Evolutionary conservation across 2,329 filamentous ascomycete genomes (phyloP).

Genomic region (Biscogniauxia marginata): DNA sequence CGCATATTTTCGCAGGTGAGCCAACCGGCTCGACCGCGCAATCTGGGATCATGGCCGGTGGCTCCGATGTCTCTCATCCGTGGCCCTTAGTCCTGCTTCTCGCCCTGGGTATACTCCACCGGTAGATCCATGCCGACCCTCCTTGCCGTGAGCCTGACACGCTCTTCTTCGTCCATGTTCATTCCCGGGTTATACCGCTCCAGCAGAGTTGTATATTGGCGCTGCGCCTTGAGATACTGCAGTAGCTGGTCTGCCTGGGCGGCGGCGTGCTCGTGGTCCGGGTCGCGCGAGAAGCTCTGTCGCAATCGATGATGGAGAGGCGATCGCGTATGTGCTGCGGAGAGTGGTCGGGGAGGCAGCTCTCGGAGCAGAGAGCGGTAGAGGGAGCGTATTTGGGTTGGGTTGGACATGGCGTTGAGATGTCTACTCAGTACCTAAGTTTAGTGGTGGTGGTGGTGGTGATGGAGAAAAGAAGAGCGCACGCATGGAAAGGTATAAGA

Average conservation of each 20-base stretch:
- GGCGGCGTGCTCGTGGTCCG: slow-evolving; percentile 31
- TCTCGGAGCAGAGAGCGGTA: slow-evolving; percentile 90
- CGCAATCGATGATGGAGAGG: slow-evolving; percentile 71
- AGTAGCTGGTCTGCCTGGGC: slow-evolving; percentile 72
- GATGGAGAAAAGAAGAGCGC: not conserved
- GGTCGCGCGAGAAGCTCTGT: slow-evolving; percentile 50
- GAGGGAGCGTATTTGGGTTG: slow-evolving; percentile 65
- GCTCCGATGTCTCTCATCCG: too few species aligned
- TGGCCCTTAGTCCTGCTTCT: slow-evolving; percentile 8
- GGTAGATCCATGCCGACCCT: slow-evolving; percentile 91
- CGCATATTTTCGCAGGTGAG: too few species aligned
- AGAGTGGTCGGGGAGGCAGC: slow-evolving; percentile 68
- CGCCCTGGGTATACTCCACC: slow-evolving; percentile 47
- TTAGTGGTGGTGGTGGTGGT: not conserved
- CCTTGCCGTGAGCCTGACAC: slow-evolving; percentile 77
- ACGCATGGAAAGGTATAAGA: too few species aligned
- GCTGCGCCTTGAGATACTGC: slow-evolving; percentile 80
- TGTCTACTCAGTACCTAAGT: not conserved
- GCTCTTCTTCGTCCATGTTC: slow-evolving; percentile 81
- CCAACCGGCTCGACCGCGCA: too few species aligned
- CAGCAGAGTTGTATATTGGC: slow-evolving; percentile 75
- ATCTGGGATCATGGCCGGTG: too few species aligned
- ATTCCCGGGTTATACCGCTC: slow-evolving; percentile 95
- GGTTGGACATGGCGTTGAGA: slow-evolving; percentile 34
- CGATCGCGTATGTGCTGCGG: slow-evolving; percentile 54